phyloP scores from a whole-genome alignment of 176 grass and related monocot genomes.

The Carex littledalei region DNA sequence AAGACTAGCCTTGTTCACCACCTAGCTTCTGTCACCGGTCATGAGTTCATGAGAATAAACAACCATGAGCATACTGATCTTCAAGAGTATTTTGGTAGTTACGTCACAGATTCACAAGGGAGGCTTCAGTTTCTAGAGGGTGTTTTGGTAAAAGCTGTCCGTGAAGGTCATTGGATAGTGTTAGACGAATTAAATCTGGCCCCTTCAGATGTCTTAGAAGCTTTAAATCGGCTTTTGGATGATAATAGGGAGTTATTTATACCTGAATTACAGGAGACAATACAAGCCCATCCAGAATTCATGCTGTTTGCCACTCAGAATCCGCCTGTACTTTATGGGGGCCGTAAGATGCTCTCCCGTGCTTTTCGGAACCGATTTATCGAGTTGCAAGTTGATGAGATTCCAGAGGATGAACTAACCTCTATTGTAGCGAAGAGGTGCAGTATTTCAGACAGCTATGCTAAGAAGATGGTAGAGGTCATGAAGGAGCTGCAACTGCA shows the following conservation, averaged over 20 bases:
- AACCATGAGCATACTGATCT: conserved; percentile 99
- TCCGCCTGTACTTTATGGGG: conserved; percentile 82
- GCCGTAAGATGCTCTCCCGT: conserved; percentile 84
- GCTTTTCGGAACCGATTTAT: conserved; percentile 97
- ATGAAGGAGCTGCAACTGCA: conserved; percentile 85
- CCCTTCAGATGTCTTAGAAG: conserved; percentile 94
- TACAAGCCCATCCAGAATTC: conserved; percentile 84
- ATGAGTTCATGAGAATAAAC: conserved; percentile 96
- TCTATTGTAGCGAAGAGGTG: conserved; percentile 62
- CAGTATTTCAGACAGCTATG: conserved; percentile 61
- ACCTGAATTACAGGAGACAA: conserved; percentile 80
- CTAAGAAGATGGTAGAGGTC: conserved; percentile 75
- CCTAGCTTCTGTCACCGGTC: conserved; percentile 77
- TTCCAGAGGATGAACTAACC: conserved; percentile 71
- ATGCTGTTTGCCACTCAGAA: conserved; percentile 98
- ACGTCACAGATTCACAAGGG: conserved; percentile 65
- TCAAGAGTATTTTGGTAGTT: conserved; percentile 93
- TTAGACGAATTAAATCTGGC: conserved; percentile 99
- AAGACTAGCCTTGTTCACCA: conserved; percentile 90
- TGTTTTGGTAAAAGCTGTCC: conserved; percentile 90
- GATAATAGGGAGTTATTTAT: conserved; percentile 94
- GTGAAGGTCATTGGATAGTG: conserved; percentile 91
- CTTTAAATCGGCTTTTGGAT: conserved; percentile 92
- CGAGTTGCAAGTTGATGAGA: conserved; percentile 95
- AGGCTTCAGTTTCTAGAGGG: conserved; percentile 89